Base-by-base conservation (phyloP, 2,329 filamentous ascomycete genomes). In the Colletotrichum sublineola region DNA sequence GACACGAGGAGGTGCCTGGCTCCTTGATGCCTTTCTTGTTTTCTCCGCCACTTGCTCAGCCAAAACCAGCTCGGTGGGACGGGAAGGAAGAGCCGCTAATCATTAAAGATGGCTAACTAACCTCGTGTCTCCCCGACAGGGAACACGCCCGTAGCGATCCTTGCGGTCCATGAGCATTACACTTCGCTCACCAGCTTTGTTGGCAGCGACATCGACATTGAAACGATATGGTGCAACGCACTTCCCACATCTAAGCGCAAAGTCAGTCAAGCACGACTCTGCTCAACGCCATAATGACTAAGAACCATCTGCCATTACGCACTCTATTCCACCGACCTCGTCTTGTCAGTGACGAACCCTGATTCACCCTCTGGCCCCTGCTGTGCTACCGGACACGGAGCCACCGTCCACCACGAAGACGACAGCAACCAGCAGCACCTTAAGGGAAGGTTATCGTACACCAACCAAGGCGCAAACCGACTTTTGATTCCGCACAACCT, bases 171-270 rank as follows among this genome's bases (percentile, higher is more conserved):
- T 67, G 57, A 50, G 33, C 63, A 46, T 50, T 71, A 63, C 68
- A 52, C 65, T 55, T 18, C 15, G 29, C 40, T 44, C 44, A 29
- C 6, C 8, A 20, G 18, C 52, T 67, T 33, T 24, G 18, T 64
- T 42, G 52, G 40, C 64, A 52, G 33, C 36, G 15, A 14, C 15
- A 12, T 53, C 62, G 24, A 33, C 33, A 52, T 68, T 71, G 56
- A 71, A 71, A 68, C 68, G 24, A 33, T 33, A 18, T 65, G n/a
- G 50, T 52, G 14, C 57, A 68, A 57, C 40, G 42, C 68, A 20
- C 50, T 44, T 29, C 24, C 14, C 50, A 52, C 33, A 57, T 62
- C 44, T 63, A 71, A 70, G 67, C 67, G 67, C 63, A 46, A 67
- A 67, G 29, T 53, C 64, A 53, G 29, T 53, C 64, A 53, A n/a